phyloP scores from a whole-genome alignment of 2,329 filamentous ascomycete genomes.

The Trichoderma endophyticum region DNA sequence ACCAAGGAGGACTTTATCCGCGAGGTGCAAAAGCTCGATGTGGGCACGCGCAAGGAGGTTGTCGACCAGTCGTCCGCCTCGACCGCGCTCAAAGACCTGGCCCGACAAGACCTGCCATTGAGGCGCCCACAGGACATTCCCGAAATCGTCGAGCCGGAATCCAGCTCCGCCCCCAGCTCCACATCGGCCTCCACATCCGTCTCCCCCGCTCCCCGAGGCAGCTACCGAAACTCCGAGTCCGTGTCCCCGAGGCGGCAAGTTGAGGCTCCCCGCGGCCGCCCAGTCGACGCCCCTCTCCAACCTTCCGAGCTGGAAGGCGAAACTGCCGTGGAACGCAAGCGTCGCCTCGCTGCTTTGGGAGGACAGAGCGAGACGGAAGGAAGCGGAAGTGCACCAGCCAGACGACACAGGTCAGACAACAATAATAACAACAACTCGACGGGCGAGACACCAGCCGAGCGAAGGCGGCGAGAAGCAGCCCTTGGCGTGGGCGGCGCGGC shows the following conservation, averaged over 20 bases:
- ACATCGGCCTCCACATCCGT: conserved; percentile 12
- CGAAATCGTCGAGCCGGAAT: conserved; percentile 23
- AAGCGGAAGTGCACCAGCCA: neutral
- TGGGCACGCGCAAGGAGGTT: conserved; percentile 56
- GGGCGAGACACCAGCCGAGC: conserved; percentile 70
- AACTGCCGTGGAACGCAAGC: conserved; percentile 66
- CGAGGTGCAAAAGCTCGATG: conserved; percentile 70
- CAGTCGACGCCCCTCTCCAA: neutral
- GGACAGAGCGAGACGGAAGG: conserved; percentile 40
- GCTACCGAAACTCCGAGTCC: conserved; percentile 21
- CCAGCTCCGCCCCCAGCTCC: conserved; percentile 23
- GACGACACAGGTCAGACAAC: neutral
- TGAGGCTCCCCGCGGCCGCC: conserved; percentile 15
- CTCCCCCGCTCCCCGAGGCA: neutral
- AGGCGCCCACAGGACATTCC: conserved; percentile 18
- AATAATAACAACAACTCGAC: conserved; percentile 25
- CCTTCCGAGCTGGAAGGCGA: conserved; percentile 45
- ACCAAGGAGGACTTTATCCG: conserved; percentile 77
- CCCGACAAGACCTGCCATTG: conserved; percentile 38
- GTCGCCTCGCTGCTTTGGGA: conserved; percentile 56
- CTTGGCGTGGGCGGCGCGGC: conserved; percentile 54
- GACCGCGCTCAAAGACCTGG: conserved; percentile 47
- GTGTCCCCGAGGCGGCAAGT: conserved; percentile 21
- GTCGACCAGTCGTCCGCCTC: conserved; percentile 51
- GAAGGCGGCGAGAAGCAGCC: conserved; percentile 69